Percentiles rank a stretch among this genome's conserved stretches.
Conservation (phyloP, 2,329 filamentous ascomycete species). For the Shiraia bambusicola region DNA sequence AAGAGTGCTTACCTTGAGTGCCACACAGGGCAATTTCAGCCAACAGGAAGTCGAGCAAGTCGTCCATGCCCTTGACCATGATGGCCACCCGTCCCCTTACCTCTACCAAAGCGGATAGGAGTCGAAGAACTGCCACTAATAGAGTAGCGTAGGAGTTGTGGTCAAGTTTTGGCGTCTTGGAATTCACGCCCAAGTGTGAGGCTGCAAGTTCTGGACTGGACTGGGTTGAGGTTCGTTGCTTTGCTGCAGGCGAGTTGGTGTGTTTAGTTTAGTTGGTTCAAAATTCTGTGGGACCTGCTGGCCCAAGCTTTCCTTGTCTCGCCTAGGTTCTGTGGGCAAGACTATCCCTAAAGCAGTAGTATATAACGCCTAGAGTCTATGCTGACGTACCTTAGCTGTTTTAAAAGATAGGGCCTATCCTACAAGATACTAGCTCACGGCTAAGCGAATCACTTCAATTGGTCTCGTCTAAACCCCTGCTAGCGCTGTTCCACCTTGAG, state of each 20-base stretch:
- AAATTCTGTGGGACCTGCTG: conserved; percentile 8
- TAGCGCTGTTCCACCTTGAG: too few species aligned
- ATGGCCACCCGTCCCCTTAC: conserved; percentile 19
- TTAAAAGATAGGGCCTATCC: too few species aligned
- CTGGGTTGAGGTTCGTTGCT: conserved; percentile 11
- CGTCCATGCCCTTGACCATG: conserved; percentile 53
- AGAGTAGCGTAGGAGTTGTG: conserved; percentile 10
- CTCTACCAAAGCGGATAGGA: conserved; percentile 10
- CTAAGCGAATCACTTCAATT: too few species aligned
- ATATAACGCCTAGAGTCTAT: too few species aligned
- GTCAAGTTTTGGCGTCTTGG: conserved; percentile 8
- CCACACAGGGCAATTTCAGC: conserved; percentile 62
- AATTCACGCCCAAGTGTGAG: conserved; percentile 4
- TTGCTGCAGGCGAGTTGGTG: conserved; percentile 16
- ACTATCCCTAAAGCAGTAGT: not conserved
- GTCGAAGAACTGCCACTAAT: conserved; percentile 9
- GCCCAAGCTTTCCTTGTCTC: too few species aligned
- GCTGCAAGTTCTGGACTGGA: conserved; percentile 1
- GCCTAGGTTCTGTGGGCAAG: too few species aligned
- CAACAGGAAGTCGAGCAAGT: conserved; percentile 59
- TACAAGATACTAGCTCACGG: too few species aligned
- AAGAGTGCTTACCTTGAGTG: conserved; percentile 54
- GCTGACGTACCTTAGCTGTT: too few species aligned
- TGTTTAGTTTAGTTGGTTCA: conserved; percentile 8
- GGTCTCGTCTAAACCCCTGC: too few species aligned